phyloP scores from a whole-genome alignment of 768 basidiomycete genomes.

The Mycena amicta region DNA sequence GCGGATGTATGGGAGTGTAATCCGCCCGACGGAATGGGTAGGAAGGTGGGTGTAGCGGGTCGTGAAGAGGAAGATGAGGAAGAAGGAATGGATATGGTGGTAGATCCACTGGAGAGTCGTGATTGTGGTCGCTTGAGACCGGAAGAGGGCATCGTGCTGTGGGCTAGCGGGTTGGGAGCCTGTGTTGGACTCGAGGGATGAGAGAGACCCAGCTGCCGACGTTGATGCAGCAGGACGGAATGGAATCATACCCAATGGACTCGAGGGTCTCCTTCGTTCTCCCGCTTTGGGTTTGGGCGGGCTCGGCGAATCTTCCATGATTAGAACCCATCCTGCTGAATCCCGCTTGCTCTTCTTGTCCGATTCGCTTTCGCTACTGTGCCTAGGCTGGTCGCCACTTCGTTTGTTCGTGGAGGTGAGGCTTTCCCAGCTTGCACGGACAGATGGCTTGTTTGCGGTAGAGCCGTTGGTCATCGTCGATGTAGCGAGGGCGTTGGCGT shows the following conservation, averaged over 20 bases:
- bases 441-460: slow-evolving; percentile 34
- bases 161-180: slow-evolving; percentile 43
- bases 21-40: slow-evolving; percentile 66
- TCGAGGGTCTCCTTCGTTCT: slow-evolving; percentile 62
- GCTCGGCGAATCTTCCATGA: slow-evolving; percentile 85
- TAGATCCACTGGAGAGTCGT: slow-evolving; percentile 68
- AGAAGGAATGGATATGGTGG: slow-evolving; percentile 63
- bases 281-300: slow-evolving; percentile 60
- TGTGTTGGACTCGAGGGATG: slow-evolving; percentile 39
- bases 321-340: slow-evolving; percentile 82
- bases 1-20: slow-evolving; percentile 45
- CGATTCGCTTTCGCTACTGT: slow-evolving; percentile 46
- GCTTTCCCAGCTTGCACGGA: slow-evolving; percentile 43
- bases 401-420: slow-evolving; percentile 38
- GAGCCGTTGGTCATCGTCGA: slow-evolving; percentile 38
- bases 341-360: slow-evolving; percentile 56
- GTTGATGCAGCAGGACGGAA: slow-evolving; percentile 53
- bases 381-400: slow-evolving; percentile 45
- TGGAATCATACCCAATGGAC: slow-evolving; percentile 57
- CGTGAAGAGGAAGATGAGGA: slow-evolving; percentile 53
- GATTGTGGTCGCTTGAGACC: slow-evolving; percentile 70
- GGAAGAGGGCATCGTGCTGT: slow-evolving; percentile 42
- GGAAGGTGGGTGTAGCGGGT: slow-evolving; percentile 74
- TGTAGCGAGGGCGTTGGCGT: slow-evolving; percentile 38
- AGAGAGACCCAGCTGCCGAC: slow-evolving; percentile 45